Conservation (phyloP, 768 basidiomycete species). For the Phylloporus arenicola region DNA sequence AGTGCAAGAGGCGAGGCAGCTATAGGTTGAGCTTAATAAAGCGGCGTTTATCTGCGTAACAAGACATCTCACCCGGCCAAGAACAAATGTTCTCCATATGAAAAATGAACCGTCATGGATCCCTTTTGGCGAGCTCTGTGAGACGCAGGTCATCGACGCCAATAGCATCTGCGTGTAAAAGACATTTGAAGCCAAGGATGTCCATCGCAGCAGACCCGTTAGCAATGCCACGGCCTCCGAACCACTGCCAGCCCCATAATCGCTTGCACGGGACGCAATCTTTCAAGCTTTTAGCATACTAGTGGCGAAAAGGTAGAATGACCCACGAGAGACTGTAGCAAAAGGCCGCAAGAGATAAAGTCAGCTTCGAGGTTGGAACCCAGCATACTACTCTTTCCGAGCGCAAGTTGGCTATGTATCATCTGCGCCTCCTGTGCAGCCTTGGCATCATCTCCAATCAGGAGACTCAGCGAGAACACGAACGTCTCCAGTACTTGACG, state of each 20-base stretch:
- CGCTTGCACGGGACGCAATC: conserved; percentile 54
- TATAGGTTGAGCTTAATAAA: conserved; percentile 23
- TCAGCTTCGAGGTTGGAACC: conserved; percentile 61
- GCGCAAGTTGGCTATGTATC: conserved; percentile 58
- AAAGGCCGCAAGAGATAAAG: conserved; percentile 55
- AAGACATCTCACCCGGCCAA: conserved; percentile 54
- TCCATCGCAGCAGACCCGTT: conserved; percentile 54
- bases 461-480: conserved; percentile 50
- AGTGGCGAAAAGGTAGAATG: not conserved
- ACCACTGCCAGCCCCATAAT: conserved; percentile 60
- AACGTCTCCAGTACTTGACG: conserved; percentile 58
- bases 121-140: conserved; percentile 40
- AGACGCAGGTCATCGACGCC: conserved; percentile 57
- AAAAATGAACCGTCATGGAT: conserved; percentile 29
- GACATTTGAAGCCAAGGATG: conserved; percentile 54
- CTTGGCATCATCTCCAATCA: conserved; percentile 67
- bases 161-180: conserved; percentile 68
- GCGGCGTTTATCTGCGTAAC: not conserved
- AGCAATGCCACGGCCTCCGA: conserved; percentile 48
- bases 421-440: conserved; percentile 66
- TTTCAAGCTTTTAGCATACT: conserved; percentile 23
- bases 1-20: conserved; percentile 56
- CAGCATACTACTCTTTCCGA: conserved; percentile 53
- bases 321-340: conserved; percentile 58
- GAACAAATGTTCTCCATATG: conserved; percentile 67